Conservation (phyloP, 768 basidiomycete genomes). For the Rubroboletus pulcherrimus region DNA sequence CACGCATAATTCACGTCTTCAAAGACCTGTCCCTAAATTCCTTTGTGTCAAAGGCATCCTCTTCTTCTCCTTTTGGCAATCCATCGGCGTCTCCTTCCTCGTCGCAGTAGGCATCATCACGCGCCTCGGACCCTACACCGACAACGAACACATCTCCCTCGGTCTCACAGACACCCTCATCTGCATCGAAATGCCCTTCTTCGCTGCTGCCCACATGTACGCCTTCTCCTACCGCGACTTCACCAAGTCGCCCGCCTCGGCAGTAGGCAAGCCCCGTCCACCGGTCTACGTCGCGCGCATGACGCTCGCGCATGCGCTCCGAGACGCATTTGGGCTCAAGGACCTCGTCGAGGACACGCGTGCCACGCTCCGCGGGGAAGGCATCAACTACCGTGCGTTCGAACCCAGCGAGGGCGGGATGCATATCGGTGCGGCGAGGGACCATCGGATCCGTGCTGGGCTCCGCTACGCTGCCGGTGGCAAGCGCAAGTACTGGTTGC, state of each 20-base stretch:
- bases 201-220: constrained; percentile 91
- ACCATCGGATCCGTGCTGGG: constrained; percentile 85
- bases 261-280: constrained; percentile 21
- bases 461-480: constrained; percentile 91
- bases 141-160: constrained; percentile 84
- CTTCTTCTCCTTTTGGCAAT: constrained; percentile 99
- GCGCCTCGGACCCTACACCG: constrained; percentile 81
- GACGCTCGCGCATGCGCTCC: constrained; percentile 80
- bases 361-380: constrained; percentile 77
- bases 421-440: constrained; percentile 85
- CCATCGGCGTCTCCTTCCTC: constrained; percentile 79
- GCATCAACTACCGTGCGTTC: constrained; percentile 94
- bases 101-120: constrained; percentile 77
- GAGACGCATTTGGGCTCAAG: constrained; percentile 81
- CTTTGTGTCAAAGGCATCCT: constrained; percentile 98
- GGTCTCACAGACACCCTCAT: constrained; percentile 89
- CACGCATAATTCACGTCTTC: neutral
- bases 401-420: constrained; percentile 93
- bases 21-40: constrained; percentile 91
- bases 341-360: constrained; percentile 88
- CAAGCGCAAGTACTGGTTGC: constrained; percentile 93
- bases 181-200: constrained; percentile 96
- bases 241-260: constrained; percentile 45
- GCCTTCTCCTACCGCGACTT: constrained; percentile 93
- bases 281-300: constrained; percentile 76